These are phyloP conservation scores for Botryotinia globosa DNA, from an alignment of 2,329 filamentous ascomycete genomes.

Conservation along the genomic window DNA sequence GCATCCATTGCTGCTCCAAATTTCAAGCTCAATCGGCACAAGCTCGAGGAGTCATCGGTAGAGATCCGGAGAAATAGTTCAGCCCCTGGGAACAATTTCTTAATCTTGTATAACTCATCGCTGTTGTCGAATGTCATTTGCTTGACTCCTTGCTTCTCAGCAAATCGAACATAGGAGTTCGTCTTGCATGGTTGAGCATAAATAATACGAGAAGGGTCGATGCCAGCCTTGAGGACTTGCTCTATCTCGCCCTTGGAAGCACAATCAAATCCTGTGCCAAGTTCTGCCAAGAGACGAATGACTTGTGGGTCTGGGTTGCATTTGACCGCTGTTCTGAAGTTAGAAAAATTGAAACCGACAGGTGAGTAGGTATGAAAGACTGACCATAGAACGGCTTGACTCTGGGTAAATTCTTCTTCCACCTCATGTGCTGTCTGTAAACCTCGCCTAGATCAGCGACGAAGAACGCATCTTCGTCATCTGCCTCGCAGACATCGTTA, in stretches of 20 bases:
- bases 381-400: conserved; percentile 95
- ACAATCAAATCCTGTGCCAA: conserved; percentile 96
- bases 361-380: conserved; percentile 35
- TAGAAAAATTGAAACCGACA: conserved; percentile 19
- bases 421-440: conserved; percentile 96
- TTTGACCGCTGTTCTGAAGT: conserved; percentile 71
- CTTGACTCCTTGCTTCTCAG: conserved; percentile 78
- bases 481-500: conserved; percentile 81
- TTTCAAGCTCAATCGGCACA: conserved; percentile 95
- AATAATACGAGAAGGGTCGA: conserved; percentile 89
- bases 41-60: conserved; percentile 90
- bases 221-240: conserved; percentile 76
- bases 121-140: conserved; percentile 99
- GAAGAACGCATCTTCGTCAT: conserved; percentile 97
- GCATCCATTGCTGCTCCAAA: conserved; percentile 89
- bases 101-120: conserved; percentile 97
- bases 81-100: conserved; percentile 82
- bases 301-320: conserved; percentile 95
- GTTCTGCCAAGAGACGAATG: conserved; percentile 77
- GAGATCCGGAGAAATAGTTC: conserved; percentile 92
- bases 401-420: conserved; percentile 90
- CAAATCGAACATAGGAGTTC: conserved; percentile 93
- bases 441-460: conserved; percentile 97
- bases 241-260: conserved; percentile 98
- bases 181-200: conserved; percentile 99